Evolutionary conservation across 225 moss, liverwort and hornwort species (phyloP).

Genomic region (Pleurozium schreberi): DNA sequence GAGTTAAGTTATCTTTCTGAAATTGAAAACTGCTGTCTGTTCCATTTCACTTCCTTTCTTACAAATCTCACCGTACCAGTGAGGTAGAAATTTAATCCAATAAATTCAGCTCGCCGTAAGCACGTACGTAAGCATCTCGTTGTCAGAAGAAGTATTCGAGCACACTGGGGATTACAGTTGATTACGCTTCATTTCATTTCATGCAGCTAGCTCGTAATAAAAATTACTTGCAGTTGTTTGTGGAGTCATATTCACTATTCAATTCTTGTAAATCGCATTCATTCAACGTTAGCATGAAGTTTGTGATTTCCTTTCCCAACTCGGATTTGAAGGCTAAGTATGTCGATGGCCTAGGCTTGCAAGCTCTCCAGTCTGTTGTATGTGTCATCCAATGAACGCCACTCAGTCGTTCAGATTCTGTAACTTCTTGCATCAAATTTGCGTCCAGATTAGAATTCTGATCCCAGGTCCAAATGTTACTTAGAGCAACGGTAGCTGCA

Average conservation of each 20-base stretch:
- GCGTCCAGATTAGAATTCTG: neutral
- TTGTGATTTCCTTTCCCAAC: too few relatives aligned
- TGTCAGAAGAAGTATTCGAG: neutral
- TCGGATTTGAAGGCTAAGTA: neutral
- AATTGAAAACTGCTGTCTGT: neutral
- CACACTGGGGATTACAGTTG: neutral
- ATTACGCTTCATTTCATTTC: neutral
- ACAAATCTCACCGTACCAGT: neutral
- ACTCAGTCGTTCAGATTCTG: neutral
- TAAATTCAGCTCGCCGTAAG: neutral
- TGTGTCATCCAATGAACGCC: neutral
- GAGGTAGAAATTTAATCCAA: neutral
- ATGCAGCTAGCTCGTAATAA: too few relatives aligned
- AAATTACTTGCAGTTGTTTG: neutral
- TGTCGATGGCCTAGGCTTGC: neutral
- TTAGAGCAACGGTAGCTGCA: neutral
- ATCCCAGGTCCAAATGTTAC: neutral
- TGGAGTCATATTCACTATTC: neutral
- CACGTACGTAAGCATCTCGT: neutral
- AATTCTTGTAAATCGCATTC: neutral
- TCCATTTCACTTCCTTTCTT: neutral
- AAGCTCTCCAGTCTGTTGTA: neutral
- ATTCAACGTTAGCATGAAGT: neutral
- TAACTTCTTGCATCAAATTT: neutral
- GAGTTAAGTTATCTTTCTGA: neutral